phyloP scores from a whole-genome alignment of 2,329 filamentous ascomycete species.

The Colletotrichum sp. region DNA sequence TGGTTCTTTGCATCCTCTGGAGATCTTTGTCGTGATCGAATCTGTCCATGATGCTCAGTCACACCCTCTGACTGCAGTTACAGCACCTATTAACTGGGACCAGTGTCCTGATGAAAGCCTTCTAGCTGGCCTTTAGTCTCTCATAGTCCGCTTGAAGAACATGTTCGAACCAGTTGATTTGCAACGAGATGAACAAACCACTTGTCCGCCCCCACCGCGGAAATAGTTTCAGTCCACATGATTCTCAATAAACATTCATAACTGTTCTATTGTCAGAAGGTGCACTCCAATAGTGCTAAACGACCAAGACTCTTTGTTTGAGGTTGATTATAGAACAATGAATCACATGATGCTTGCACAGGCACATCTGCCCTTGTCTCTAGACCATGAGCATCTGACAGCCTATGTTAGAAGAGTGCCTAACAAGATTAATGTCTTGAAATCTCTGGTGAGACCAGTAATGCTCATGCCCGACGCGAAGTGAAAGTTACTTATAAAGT shows the following conservation, averaged over 20 bases:
- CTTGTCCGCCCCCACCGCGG: background rate
- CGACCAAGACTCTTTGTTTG: rapidly evolving
- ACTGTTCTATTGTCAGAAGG: background rate
- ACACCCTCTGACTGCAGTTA: background rate
- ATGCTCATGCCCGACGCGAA: rapidly evolving
- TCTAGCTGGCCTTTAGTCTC: background rate
- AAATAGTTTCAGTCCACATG: background rate
- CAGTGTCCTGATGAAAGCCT: background rate
- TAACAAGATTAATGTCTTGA: background rate
- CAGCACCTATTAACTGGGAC: background rate
- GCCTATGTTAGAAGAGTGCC: background rate
- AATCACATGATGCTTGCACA: background rate
- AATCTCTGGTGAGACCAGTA: background rate
- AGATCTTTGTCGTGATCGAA: background rate
- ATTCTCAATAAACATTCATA: background rate
- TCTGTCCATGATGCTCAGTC: background rate
- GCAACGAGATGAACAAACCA: background rate
- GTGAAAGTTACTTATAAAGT: background rate
- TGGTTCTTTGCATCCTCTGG: background rate
- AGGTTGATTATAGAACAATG: background rate
- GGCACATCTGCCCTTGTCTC: background rate
- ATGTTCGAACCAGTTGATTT: background rate
- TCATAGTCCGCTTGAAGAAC: background rate
- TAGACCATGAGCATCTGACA: background rate
- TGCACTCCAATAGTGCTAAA: rapidly evolving